Conservation (phyloP, 768 basidiomycete species). For the Naematelia aurantialba region DNA sequence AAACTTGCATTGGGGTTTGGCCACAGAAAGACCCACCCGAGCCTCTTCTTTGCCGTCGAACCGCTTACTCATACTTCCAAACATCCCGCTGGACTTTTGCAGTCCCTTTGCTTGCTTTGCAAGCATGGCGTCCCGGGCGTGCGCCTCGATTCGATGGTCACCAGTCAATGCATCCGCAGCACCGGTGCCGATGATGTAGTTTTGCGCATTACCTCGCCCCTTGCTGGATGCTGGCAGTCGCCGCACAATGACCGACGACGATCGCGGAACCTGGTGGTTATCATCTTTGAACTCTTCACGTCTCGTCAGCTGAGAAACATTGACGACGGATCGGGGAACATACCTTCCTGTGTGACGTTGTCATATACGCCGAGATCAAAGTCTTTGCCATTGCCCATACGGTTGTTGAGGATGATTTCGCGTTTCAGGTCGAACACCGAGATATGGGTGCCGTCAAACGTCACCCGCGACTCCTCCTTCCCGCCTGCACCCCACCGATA, state of each 20-base stretch:
- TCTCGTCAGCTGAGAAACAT: background rate
- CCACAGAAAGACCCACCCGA: constrained; percentile 11
- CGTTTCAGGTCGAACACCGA: constrained; percentile 98
- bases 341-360: constrained; percentile 82
- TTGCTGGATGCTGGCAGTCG: constrained; percentile 67
- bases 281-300: constrained; percentile 85
- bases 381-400: constrained; percentile 82
- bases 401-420: constrained; percentile 95
- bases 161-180: constrained; percentile 59
- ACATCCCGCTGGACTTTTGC: constrained; percentile 29
- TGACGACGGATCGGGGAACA: constrained; percentile 13
- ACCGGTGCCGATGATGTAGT: constrained; percentile 50
- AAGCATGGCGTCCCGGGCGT: constrained; percentile 37
- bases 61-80: constrained; percentile 67
- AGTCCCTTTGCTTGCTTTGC: constrained; percentile 36
- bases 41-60: constrained; percentile 80
- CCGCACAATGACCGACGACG: constrained; percentile 88
- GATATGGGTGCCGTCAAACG: constrained; percentile 97
- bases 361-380: constrained; percentile 91
- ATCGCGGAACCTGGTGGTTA: constrained; percentile 82
- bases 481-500: constrained; percentile 90
- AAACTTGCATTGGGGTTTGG: background rate
- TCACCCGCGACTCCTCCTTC: constrained; percentile 87
- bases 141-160: constrained; percentile 42
- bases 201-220: constrained; percentile 51